Base-by-base conservation (phyloP, 2,329 filamentous ascomycete genomes). In the Penicillium sp. region DNA sequence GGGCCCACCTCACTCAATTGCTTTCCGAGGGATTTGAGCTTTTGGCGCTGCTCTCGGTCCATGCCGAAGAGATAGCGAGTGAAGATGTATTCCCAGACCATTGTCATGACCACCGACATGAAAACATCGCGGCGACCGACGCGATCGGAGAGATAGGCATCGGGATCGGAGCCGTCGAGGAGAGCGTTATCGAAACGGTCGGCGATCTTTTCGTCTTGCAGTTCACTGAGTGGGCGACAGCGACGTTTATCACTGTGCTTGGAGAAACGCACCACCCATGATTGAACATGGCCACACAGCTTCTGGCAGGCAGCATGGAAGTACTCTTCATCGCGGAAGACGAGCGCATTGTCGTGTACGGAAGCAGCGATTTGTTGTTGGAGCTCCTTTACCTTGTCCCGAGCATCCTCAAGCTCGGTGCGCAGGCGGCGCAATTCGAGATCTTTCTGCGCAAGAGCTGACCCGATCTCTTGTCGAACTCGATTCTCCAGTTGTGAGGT, bases 51-150 rank as follows among this genome's bases (percentile, higher is more conserved):
- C 72, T 97, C 93, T 62, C 91, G 83, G 68, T 99, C 93, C 89
- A 99, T 95, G 62, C 93, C 93, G 68, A 99, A 99, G 22, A 99
- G 83, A 70, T 99, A 99, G 56, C 93, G 84, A 8, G 92, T 96
- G 68, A 99, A 99, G 67, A 99, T 86, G 65, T 95, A 96, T 71
- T 99, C 93, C 91, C 91, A 99, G 43, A 99, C 85, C 90, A 99
- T 96, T 54, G 88, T 93, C 91, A 97, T 97, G 48, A 92, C 89
- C 70, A 99, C 90, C 31, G 90, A 93, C 89, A 97, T 96, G 78
- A 99, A 96, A 50, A 97, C 85, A 68, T 97, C 92, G 52, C 92
- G 84, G 53, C 93, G 86, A 64, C 82, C 85, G 46, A 96, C 87
- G 33, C 95, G 88, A 68, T 99, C 92, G 58, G 81, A 81, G 41